Percentiles rank a stretch among this genome's conserved stretches.
These are phyloP conservation scores for Kwoniella mangroviensis DNA, from an alignment of 768 basidiomycete genomes.

Conservation along the genomic window DNA sequence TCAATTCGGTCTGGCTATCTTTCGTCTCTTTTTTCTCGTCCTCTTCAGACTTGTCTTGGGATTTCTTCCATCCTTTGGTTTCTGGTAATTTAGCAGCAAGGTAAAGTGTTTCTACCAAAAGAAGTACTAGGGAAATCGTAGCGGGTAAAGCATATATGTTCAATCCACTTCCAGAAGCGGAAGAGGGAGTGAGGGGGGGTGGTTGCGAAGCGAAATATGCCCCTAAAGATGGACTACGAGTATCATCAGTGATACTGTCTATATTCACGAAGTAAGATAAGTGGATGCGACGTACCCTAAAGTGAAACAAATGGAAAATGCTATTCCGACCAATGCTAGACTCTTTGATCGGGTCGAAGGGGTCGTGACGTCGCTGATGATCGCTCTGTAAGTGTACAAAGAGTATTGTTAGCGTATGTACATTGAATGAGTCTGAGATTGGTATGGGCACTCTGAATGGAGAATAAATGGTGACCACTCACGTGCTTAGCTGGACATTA, in stretches of 20 bases:
- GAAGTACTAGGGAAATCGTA: slow-evolving; percentile 74
- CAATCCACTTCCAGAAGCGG: slow-evolving; percentile 20
- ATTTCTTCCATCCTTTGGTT: slow-evolving; percentile 66
- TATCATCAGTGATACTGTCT: too few relatives aligned
- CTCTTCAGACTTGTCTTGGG: slow-evolving; percentile 32
- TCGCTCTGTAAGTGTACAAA: slow-evolving; percentile 79
- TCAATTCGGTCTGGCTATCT: slow-evolving; percentile 11
- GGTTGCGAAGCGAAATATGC: slow-evolving; percentile 94
- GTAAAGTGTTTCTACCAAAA: slow-evolving; percentile 79
- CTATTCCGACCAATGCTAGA: slow-evolving; percentile 90
- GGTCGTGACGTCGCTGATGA: slow-evolving; percentile 87
- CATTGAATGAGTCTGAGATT: too few relatives aligned
- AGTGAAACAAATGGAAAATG: slow-evolving; percentile 89
- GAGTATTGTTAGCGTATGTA: neutral
- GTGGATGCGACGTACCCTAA: slow-evolving; percentile 44
- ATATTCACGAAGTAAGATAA: too few relatives aligned
- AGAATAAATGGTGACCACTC: slow-evolving; percentile 54
- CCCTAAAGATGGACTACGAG: slow-evolving; percentile 74
- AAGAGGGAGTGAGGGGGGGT: slow-evolving; percentile 63
- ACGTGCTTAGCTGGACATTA: slow-evolving; percentile 96
- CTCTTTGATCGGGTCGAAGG: slow-evolving; percentile 79
- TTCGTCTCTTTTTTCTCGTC: slow-evolving; percentile 8
- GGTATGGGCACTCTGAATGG: too few relatives aligned
- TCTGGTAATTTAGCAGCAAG: slow-evolving; percentile 79
- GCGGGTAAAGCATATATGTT: slow-evolving; percentile 95